These are phyloP conservation scores for Haplographium delicatum DNA, from an alignment of 495 filamentous ascomycete species.

Conservation along the genomic window DNA sequence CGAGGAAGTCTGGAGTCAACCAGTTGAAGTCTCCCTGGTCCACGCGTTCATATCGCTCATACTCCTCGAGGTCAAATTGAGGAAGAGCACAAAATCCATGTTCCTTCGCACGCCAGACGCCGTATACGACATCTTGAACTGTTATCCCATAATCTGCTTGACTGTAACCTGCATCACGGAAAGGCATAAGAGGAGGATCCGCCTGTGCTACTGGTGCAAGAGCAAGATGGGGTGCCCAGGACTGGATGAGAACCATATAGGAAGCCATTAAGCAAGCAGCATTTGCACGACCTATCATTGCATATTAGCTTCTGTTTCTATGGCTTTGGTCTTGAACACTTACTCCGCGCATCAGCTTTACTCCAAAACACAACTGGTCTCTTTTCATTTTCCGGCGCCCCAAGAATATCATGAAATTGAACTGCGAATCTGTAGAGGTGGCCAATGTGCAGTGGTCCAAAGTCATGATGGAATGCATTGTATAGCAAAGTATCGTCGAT, in stretches of 20 bases:
- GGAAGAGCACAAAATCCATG: conserved; percentile 80
- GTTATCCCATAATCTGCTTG: conserved; percentile 94
- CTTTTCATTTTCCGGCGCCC: conserved; percentile 75
- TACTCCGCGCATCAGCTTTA: conserved; percentile 82
- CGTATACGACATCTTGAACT: conserved; percentile 96
- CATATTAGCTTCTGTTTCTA: conserved; percentile 17
- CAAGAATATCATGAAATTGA: conserved; percentile 89
- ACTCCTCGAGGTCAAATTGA: conserved; percentile 92
- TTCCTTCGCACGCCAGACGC: conserved; percentile 98
- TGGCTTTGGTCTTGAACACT: conserved; percentile 24
- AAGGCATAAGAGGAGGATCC: conserved; percentile 96
- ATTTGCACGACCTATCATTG: conserved; percentile 68
- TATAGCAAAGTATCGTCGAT: conserved; percentile 90
- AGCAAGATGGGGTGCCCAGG: conserved; percentile 97
- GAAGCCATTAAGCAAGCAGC: conserved; percentile 92
- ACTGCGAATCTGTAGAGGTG: conserved; percentile 95
- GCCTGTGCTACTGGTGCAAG: conserved; percentile 93
- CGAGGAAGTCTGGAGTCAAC: conserved; percentile 90
- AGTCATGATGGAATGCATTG: conserved; percentile 98
- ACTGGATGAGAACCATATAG: conserved; percentile 98
- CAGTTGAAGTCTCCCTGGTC: conserved; percentile 99
- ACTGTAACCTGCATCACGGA: conserved; percentile 96
- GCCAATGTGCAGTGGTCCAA: conserved; percentile 94
- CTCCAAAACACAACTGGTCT: conserved; percentile 93
- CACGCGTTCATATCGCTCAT: conserved; percentile 90